Conservation (phyloP, 2,329 filamentous ascomycete species). For the Penicillium sp. region DNA sequence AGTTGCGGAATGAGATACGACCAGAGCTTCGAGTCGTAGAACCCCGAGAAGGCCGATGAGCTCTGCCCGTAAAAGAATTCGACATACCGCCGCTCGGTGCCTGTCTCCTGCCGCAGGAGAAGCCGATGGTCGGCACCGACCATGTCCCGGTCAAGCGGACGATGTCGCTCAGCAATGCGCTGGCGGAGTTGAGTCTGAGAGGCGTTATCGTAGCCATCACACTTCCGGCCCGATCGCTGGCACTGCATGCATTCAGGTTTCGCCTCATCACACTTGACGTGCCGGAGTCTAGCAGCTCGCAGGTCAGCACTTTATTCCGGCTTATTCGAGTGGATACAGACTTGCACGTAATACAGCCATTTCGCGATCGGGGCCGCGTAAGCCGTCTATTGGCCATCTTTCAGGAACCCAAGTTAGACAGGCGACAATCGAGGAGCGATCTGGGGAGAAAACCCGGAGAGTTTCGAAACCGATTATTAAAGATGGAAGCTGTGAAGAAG, state of each 20-base stretch:
- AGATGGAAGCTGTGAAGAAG: not conserved
- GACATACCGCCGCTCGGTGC: constrained; percentile 43
- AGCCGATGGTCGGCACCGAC: constrained; percentile 23
- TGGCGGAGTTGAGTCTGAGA: constrained; percentile 23
- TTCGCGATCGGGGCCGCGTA: constrained; percentile 17
- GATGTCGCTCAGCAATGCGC: constrained; percentile 7
- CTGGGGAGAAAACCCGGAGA: not conserved
- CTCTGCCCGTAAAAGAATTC: constrained; percentile 49
- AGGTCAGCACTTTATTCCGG: not conserved
- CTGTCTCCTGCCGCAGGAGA: constrained; percentile 29
- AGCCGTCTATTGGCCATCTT: not conserved
- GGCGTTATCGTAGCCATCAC: constrained; percentile 57
- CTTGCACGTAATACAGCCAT: constrained; percentile 62
- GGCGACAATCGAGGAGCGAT: not conserved
- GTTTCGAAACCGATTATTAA: not conserved
- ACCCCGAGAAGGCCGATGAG: constrained; percentile 49
- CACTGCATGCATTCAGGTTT: constrained; percentile 61
- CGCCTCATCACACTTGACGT: constrained; percentile 63
- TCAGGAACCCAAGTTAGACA: not conserved
- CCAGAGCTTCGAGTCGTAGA: constrained; percentile 41
- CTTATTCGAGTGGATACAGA: constrained; percentile 37
- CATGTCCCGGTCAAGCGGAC: constrained; percentile 2
- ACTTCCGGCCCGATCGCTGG: constrained; percentile 59
- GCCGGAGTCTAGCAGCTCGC: constrained; percentile 51
- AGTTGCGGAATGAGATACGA: constrained; percentile 52